These are phyloP conservation scores for Pseudopyricularia cyperi DNA, from an alignment of 2,329 filamentous ascomycete species.

Conservation along the genomic window DNA sequence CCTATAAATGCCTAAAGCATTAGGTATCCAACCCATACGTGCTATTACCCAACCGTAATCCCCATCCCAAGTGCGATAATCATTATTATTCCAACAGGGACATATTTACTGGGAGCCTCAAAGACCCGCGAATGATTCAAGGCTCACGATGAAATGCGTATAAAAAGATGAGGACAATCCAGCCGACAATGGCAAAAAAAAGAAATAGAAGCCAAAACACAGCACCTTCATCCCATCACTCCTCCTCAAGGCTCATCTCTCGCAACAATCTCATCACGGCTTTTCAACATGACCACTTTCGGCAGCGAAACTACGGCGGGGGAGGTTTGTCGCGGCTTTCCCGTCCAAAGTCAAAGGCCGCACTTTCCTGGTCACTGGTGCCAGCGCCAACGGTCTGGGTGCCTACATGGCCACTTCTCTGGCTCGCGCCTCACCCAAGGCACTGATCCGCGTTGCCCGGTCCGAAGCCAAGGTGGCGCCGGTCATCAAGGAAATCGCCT, in stretches of 20 bases:
- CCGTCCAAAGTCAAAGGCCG: not conserved
- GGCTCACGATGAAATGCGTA: too few species aligned
- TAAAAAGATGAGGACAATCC: too few species aligned
- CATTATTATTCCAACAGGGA: too few species aligned
- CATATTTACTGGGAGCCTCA: too few species aligned
- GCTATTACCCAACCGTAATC: too few species aligned
- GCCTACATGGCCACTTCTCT: slow-evolving; percentile 6
- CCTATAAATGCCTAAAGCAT: too few species aligned
- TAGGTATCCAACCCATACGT: too few species aligned
- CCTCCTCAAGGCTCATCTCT: not conserved
- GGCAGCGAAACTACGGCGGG: not conserved
- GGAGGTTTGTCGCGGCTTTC: not conserved
- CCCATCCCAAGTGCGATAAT: too few species aligned
- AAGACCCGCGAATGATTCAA: too few species aligned
- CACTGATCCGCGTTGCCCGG: slow-evolving; percentile 6
- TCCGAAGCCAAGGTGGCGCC: not conserved
- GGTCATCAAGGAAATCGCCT: slow-evolving; percentile 4
- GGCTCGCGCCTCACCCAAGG: slow-evolving; percentile 6
- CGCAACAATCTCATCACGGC: not conserved
- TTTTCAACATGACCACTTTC: not conserved
- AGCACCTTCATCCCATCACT: not conserved
- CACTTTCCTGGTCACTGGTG: slow-evolving; percentile 8
- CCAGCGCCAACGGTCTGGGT: slow-evolving; percentile 6
- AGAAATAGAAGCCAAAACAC: not conserved
- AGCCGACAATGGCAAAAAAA: not conserved